Evolutionary conservation across 371 early-diverging fungal genomes (phyloP).

Genomic region (Actinomortierella wolfii): DNA sequence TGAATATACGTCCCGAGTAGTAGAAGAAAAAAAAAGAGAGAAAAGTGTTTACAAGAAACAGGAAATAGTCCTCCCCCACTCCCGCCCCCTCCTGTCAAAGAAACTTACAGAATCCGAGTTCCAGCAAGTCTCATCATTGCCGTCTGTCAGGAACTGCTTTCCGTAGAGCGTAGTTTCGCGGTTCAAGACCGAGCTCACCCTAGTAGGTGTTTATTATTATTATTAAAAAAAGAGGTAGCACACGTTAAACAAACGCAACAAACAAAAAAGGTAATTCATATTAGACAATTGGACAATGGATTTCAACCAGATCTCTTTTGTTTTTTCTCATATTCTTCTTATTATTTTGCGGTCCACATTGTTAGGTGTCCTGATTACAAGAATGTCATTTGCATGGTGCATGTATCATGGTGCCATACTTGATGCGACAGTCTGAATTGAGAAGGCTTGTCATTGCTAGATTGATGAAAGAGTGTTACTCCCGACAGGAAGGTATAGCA

Average conservation of each 20-base stretch:
- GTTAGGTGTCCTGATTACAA: too few species aligned
- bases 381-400: background rate
- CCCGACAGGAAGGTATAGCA: background rate
- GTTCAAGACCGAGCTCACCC: constrained; percentile 91
- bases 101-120: constrained; percentile 84
- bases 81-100: too few species aligned
- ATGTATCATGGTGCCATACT: constrained; percentile 44
- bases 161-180: constrained; percentile 79
- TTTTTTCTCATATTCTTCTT: too few species aligned
- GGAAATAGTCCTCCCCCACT: too few species aligned
- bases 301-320: too few species aligned
- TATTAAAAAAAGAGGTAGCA: background rate
- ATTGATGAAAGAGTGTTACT: background rate
- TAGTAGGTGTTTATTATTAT: constrained; percentile 24
- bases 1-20: too few species aligned
- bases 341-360: too few species aligned
- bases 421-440: constrained; percentile 60
- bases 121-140: constrained; percentile 89
- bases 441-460: constrained; percentile 53
- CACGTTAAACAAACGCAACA: background rate
- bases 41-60: too few species aligned
- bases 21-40: too few species aligned
- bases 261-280: background rate
- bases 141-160: constrained; percentile 81
- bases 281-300: too few species aligned